Evolutionary conservation across 352 stramenopile species (phyloP), one percentile per base, ranked within the genome.

Genomic region (Globisporangium polare): DNA sequence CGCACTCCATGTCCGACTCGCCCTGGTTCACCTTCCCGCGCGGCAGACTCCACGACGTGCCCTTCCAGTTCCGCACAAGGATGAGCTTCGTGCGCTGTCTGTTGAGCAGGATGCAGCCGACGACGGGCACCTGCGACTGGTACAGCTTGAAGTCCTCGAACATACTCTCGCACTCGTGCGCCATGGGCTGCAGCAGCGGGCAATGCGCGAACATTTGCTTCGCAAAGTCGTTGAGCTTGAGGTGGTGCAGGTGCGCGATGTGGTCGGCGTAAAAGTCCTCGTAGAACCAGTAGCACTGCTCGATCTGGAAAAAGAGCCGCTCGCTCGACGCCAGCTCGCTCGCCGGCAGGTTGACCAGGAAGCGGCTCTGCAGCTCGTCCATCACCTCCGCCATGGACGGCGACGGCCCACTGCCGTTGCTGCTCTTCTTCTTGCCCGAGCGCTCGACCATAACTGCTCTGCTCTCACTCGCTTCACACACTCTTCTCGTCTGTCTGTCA

Each of bases 241-340:
- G 89, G 49, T 97, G 80, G 58, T 91, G 89, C 56, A 98, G 63
- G 65, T 86, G 72, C 55, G 78, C 72, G 52, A 90, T 77, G 53
- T 86, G 74, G 73, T 98, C 95, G 66, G 92, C 95, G 70, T 98
- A 97, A 68, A 98, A 97, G 73, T 98, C 95, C 68, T 98, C 94
- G 75, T 98, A 98, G 77, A 98, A 98, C 95, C 95, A 98, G 69
- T 94, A 98, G 61, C 92, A 97, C 76, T 98, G 95, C 75, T 98
- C 95, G 60, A 98, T 92, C 78, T 98, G 95, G 77, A 98, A 98
- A 75, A 98, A 98, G 24, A 98, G 93, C n/a, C 94, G 90, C 73
- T 97, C 89, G 61, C 83, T 90, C 18, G 88, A 97, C 13, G 73
- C 71, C 47, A 98, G 73, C 74, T 98, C 94, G 39, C 81, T 91